Conservation (phyloP, 169 alveolate species). For the Perkinsus chesapeaki region DNA sequence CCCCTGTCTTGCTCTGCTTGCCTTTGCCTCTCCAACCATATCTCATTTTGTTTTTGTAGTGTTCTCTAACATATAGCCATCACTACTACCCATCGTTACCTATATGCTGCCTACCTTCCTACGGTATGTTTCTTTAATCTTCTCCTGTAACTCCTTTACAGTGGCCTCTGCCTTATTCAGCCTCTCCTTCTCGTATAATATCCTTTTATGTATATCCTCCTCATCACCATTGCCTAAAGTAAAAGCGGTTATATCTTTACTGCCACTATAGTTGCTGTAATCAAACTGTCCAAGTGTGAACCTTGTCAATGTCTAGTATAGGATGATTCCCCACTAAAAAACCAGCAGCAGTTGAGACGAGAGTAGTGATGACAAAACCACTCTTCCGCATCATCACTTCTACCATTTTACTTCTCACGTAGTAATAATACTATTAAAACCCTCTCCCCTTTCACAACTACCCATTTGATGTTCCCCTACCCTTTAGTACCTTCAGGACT, state of each 20-base stretch:
- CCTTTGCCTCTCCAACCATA: background rate
- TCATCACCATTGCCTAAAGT: background rate
- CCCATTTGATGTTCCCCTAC: background rate
- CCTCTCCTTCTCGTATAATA: background rate
- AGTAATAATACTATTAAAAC: too few species aligned
- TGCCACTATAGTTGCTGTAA: too few species aligned
- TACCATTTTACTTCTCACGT: too few species aligned
- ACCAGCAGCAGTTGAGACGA: too few species aligned
- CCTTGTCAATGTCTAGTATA: too few species aligned
- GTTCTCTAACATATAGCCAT: background rate
- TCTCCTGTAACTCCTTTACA: background rate
- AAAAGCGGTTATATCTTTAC: too few species aligned
- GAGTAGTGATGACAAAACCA: too few species aligned
- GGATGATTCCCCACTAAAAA: too few species aligned
- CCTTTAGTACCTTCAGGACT: too few species aligned
- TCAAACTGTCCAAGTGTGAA: too few species aligned
- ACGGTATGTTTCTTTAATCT: background rate
- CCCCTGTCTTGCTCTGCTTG: background rate
- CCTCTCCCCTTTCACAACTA: background rate
- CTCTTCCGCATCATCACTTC: too few species aligned
- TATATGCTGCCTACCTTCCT: background rate
- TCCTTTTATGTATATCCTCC: background rate
- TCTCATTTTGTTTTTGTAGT: background rate
- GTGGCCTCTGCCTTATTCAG: background rate
- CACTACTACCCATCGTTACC: background rate